Percentiles rank a stretch among this genome's conserved stretches.
Conservation (phyloP, 352 stramenopile species). For the Blastocystis sp. region DNA sequence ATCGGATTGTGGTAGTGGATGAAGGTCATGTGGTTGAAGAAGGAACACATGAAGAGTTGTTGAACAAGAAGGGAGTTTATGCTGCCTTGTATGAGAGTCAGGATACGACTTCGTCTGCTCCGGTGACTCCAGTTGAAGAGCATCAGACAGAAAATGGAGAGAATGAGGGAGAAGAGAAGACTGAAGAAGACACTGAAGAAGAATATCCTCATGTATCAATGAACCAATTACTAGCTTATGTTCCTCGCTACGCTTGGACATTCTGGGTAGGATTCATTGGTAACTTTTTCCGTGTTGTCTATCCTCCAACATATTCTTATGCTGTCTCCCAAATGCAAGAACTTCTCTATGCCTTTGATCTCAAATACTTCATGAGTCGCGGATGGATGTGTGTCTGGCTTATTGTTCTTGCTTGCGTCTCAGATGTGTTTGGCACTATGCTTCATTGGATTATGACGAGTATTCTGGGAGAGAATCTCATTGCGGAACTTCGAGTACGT, state of each 20-base stretch:
- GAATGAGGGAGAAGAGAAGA: background rate
- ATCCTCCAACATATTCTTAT: background rate
- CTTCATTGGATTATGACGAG: background rate
- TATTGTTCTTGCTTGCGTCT: background rate
- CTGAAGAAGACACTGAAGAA: background rate
- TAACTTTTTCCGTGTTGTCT: background rate
- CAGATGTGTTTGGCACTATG: background rate
- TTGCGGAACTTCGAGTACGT: background rate
- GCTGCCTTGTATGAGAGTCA: slow-evolving; percentile 73
- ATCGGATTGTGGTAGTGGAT: slow-evolving; percentile 88
- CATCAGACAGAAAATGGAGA: background rate
- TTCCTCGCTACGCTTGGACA: background rate
- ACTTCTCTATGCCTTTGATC: background rate
- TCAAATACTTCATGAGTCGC: background rate
- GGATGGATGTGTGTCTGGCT: background rate
- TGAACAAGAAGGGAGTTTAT: slow-evolving; percentile 76
- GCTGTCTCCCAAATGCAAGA: background rate
- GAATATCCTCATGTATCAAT: background rate
- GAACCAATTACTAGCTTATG: background rate
- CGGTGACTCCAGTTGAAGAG: background rate
- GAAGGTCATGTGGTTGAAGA: slow-evolving; percentile 84
- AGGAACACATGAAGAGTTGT: slow-evolving; percentile 85
- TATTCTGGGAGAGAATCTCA: slow-evolving; percentile 28
- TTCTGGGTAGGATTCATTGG: slow-evolving; percentile 30
- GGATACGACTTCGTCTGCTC: background rate